phyloP scores from a whole-genome alignment of 257 asterid genomes.

The Petrea volubilis region DNA sequence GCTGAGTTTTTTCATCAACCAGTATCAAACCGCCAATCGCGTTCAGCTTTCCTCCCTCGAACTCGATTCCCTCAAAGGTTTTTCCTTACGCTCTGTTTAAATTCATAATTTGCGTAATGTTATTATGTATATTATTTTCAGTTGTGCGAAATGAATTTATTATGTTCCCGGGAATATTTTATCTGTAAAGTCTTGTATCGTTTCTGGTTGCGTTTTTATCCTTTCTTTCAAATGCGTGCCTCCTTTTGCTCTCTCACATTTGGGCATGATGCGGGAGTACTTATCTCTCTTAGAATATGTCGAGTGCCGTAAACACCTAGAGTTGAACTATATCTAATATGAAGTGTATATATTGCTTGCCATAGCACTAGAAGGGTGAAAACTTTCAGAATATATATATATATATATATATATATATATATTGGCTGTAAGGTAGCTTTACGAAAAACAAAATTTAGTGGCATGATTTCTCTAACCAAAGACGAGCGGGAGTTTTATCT shows the following conservation, averaged over 20 bases:
- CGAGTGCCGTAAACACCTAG: neutral
- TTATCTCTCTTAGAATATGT: neutral
- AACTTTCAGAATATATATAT: neutral
- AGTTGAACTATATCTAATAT: neutral
- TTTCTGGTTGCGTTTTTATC: neutral
- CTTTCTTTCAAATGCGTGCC: neutral
- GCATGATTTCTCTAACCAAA: neutral
- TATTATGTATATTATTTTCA: neutral
- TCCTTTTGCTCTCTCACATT: neutral
- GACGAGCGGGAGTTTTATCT: neutral
- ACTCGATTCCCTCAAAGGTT: slow-evolving; percentile 76
- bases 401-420: too few species aligned
- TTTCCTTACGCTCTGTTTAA: neutral
- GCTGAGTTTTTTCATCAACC: slow-evolving; percentile 58
- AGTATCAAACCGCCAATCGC: slow-evolving; percentile 64
- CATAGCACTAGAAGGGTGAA: neutral
- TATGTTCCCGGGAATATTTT: neutral
- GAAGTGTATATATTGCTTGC: neutral
- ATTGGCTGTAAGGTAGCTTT: slow-evolving; percentile 4
- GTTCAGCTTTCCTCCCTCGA: slow-evolving; percentile 78
- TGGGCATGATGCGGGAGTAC: neutral
- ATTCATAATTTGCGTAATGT: neutral
- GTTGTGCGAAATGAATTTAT: neutral
- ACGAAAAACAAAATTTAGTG: neutral
- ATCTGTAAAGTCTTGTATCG: neutral